Evolutionary conservation across 2,329 filamentous ascomycete species (phyloP).

Genomic region (Arachnomyces sp.): DNA sequence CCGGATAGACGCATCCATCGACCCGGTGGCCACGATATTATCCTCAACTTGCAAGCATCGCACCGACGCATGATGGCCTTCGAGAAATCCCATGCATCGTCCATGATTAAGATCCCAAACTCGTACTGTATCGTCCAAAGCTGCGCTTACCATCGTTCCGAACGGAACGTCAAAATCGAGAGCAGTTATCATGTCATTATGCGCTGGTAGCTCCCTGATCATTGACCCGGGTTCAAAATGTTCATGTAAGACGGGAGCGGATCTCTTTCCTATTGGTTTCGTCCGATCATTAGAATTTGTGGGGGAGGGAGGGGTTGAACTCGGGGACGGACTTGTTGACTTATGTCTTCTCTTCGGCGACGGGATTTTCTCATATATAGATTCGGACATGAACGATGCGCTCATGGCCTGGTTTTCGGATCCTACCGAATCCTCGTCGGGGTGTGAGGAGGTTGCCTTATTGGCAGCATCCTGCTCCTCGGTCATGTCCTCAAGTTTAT

Average conservation of each 20-base stretch:
- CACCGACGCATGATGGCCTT: conserved; percentile 92
- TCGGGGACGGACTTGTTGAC: conserved; percentile 28
- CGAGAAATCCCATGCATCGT: conserved; percentile 80
- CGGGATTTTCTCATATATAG: conserved; percentile 89
- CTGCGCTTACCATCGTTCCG: conserved; percentile 85
- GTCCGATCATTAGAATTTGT: neutral
- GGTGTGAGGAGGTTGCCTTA: conserved; percentile 26
- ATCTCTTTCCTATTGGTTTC: conserved; percentile 48
- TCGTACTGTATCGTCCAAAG: conserved; percentile 83
- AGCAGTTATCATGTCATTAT: conserved; percentile 79
- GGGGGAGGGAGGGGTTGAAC: neutral
- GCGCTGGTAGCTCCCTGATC: conserved; percentile 82
- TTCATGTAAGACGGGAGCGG: conserved; percentile 91
- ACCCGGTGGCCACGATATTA: conserved; percentile 89
- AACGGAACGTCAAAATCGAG: conserved; percentile 97
- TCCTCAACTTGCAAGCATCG: conserved; percentile 88
- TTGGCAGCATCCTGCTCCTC: conserved; percentile 45
- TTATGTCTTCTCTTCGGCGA: conserved; percentile 46
- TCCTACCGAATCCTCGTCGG: conserved; percentile 41
- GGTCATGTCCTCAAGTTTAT: conserved; percentile 54
- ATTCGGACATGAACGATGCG: conserved; percentile 87
- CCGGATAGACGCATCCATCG: conserved; percentile 86
- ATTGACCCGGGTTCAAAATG: conserved; percentile 83
- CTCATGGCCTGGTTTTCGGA: conserved; percentile 47
- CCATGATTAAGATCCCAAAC: conserved; percentile 97